Percentiles rank a stretch among this genome's conserved stretches.
These are phyloP conservation scores for Vachellia pachyceras DNA, from an alignment of 306 rosid species.

Conservation along the genomic window DNA sequence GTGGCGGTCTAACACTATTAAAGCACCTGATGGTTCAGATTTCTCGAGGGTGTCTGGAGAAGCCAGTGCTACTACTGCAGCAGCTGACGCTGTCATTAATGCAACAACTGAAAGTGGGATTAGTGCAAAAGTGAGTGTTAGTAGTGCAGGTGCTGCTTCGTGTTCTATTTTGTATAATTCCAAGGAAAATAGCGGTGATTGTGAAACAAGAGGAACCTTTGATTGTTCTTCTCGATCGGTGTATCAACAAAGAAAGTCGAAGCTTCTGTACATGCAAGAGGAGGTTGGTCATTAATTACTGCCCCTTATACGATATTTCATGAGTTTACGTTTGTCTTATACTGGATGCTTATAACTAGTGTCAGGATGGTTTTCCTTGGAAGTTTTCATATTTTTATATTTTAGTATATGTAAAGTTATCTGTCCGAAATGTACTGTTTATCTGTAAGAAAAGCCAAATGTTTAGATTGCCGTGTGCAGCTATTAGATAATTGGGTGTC, in stretches of 20 bases:
- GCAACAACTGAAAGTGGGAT: conserved; percentile 47
- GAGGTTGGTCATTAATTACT: conserved; percentile 66
- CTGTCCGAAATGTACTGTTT: conserved; percentile 34
- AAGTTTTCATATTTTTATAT: neutral
- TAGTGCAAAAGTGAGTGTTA: conserved; percentile 42
- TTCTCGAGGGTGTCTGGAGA: neutral
- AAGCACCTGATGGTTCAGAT: conserved; percentile 46
- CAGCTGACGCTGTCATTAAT: conserved; percentile 20
- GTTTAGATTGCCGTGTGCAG: conserved; percentile 11
- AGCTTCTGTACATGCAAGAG: conserved; percentile 80
- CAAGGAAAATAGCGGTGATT: conserved; percentile 53
- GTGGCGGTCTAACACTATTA: conserved; percentile 34
- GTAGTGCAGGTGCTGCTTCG: conserved; percentile 55
- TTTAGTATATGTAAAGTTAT: neutral
- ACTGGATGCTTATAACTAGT: neutral
- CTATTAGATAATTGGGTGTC: neutral
- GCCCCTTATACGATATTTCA: neutral
- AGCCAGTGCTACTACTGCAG: neutral
- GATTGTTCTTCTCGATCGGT: conserved; percentile 57
- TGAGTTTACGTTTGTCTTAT: neutral
- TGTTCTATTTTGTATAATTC: conserved; percentile 56
- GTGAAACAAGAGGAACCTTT: conserved; percentile 54
- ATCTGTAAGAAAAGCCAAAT: conserved; percentile 7
- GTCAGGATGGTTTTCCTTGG: neutral
- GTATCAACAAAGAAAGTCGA: conserved; percentile 79